Base-by-base conservation (phyloP, 2,329 filamentous ascomycete genomes). In the Diplodia sapinea region DNA sequence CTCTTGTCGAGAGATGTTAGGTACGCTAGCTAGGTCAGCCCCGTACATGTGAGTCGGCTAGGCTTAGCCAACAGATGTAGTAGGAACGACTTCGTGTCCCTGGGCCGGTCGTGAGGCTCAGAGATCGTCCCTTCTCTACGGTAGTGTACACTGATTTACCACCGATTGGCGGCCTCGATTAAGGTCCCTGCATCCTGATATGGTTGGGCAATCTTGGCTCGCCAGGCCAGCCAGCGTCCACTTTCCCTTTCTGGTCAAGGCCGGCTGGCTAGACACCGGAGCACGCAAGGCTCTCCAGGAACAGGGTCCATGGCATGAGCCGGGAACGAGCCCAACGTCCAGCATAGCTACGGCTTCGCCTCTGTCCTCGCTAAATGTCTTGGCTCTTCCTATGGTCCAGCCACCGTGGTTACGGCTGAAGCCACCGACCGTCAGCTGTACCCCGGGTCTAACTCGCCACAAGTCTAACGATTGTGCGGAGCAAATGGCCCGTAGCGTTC, bases 401-500 rank as follows among this genome's bases (percentile, higher is more conserved):
- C 57, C 40, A 50, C 26, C 43, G 31, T 40, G 26, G 40, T 40
- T 62, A 40, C 57, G 29, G 57, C 43, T 62, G 57, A 62, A 50
- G 8, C 15, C 29, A 15, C 57, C 12, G 3, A 26, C 17, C 43
- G 17, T 50, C 23, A 62, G 57, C 57, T 55, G n/a, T 23, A 47
- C 13, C 36, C 20, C 26, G 11, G 43, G 6, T 23, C 7, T 62
- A 62, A 26, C 23, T 9, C 43, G 43, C 57, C 57, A 50, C 43
- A 5, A 50, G 2, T 50, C n/a, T n/a, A 17, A 17, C 8, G 2
- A 33, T 20, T n/a, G 26, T 29, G 2, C 49, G 29, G 23, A 15
- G 13, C 4, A 13, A n/a, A 13, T 13, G 3, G 49, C 20, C 3
- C 13, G 17, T 43, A 17, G 13, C 15, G 17, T 43, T 43, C 40